Conservation (phyloP, 2,329 filamentous ascomycete genomes). For the Ophiosphaerella herpotricha region DNA sequence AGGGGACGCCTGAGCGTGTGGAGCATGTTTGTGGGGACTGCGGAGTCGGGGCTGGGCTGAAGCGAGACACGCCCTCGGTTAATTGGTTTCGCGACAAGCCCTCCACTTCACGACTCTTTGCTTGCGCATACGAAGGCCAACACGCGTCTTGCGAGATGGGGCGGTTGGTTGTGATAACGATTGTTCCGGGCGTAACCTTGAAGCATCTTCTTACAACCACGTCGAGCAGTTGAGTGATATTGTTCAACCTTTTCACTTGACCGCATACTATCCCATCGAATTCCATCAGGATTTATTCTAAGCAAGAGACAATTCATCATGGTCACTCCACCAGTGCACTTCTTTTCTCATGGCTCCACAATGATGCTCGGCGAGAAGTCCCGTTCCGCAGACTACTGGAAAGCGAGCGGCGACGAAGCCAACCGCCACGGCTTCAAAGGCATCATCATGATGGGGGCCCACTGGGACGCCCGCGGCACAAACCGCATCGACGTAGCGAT, state of each 20-base stretch:
- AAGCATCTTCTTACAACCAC: too few relatives aligned
- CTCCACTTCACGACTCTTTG: conserved; percentile 19
- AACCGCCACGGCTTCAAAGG: conserved; percentile 64
- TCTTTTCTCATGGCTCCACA: conserved; percentile 73
- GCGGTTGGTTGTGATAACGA: too few relatives aligned
- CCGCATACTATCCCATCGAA: too few relatives aligned
- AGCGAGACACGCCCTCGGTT: conserved; percentile 8
- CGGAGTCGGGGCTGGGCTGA: conserved; percentile 2
- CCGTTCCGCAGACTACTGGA: conserved; percentile 67
- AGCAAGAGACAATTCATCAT: conserved; percentile 11
- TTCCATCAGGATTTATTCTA: background rate
- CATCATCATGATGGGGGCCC: conserved; percentile 71
- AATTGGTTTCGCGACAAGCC: background rate
- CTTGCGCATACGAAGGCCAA: background rate
- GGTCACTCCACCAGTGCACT: conserved; percentile 61
- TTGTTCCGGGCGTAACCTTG: too few relatives aligned
- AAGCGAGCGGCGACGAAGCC: conserved; percentile 66
- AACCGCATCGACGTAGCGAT: conserved; percentile 63
- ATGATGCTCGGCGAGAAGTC: conserved; percentile 73
- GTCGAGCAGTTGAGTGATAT: too few relatives aligned
- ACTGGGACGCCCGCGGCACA: conserved; percentile 65
- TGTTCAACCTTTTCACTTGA: too few relatives aligned
- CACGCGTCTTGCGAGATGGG: background rate
- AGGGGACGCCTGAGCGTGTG: conserved; percentile 19
- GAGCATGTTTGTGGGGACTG: conserved; percentile 1